A percentile compares a stretch with the other conserved stretches of the same genome.
phyloP scores from a whole-genome alignment of 2,329 filamentous ascomycete species.

The Venturia carpophila region DNA sequence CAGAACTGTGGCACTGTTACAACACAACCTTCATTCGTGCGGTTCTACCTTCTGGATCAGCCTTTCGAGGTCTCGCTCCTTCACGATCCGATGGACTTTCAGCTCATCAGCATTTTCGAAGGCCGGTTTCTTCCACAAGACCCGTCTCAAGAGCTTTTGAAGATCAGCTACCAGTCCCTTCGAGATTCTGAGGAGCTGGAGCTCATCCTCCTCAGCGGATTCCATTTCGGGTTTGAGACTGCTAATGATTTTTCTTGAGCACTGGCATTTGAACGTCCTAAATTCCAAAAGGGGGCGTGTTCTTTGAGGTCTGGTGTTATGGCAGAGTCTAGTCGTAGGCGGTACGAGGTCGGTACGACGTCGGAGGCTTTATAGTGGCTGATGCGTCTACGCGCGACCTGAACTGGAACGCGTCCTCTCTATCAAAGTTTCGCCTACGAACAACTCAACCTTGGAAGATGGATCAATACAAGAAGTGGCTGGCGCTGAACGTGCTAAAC shows the following conservation, averaged over 20 bases:
- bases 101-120: not conserved
- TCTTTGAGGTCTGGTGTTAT: not conserved
- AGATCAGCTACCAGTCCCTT: constrained; percentile 27
- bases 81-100: constrained; percentile 32
- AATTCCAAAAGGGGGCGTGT: not conserved
- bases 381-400: constrained; percentile 8
- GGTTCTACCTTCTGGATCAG: constrained; percentile 24
- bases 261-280: too few relatives aligned
- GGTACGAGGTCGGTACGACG: not conserved
- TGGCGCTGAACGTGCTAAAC: constrained; percentile 67
- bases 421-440: not conserved
- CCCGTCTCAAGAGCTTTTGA: not conserved
- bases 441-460: constrained; percentile 28
- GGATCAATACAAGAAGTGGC: constrained; percentile 59
- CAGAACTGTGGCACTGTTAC: not conserved
- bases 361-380: not conserved
- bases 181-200: constrained; percentile 39
- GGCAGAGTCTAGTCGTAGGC: not conserved
- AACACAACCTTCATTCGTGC: not conserved
- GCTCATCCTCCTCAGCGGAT: constrained; percentile 38
- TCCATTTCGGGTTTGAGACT: constrained; percentile 25
- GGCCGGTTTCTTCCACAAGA: constrained; percentile 16
- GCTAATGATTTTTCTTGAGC: not conserved
- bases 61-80: constrained; percentile 33
- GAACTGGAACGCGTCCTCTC: not conserved